Evolutionary conservation across 2,329 filamentous ascomycete genomes (phyloP).

Genomic region (Zymoseptoria crescenta): DNA sequence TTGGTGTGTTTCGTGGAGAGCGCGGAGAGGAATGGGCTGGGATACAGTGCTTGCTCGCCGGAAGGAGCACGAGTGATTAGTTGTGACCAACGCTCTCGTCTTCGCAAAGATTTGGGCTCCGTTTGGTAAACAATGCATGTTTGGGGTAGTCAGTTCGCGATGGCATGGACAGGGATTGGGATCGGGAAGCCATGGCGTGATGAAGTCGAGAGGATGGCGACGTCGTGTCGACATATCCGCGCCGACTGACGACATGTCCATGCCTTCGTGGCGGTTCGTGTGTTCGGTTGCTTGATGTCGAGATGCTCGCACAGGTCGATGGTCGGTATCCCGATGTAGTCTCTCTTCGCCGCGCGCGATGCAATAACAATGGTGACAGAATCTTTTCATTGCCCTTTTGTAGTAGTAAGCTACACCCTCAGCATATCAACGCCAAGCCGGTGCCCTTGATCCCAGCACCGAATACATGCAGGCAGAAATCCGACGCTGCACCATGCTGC

Average conservation of each 20-base stretch:
- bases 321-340: too few relatives aligned
- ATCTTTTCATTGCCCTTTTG: conserved; percentile 15
- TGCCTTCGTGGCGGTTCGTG: background rate
- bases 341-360: too few relatives aligned
- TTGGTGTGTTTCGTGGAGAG: too few relatives aligned
- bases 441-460: conserved; percentile 16
- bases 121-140: too few relatives aligned
- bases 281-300: too few relatives aligned
- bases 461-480: conserved; percentile 13
- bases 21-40: too few relatives aligned
- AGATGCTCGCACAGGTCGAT: too few relatives aligned
- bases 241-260: background rate
- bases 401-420: conserved; percentile 11
- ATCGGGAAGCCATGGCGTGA: background rate
- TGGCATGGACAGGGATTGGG: background rate
- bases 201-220: background rate
- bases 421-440: conserved; percentile 20
- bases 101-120: too few relatives aligned
- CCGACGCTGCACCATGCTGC: conserved; percentile 11
- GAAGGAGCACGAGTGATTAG: too few relatives aligned
- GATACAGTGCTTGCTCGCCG: too few relatives aligned
- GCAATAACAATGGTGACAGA: conserved; percentile 4
- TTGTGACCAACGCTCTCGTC: too few relatives aligned
- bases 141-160: too few relatives aligned
- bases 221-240: background rate